A percentile compares a stretch with the other conserved stretches of the same genome.
Evolutionary conservation across 192 early-diverging fungal species (phyloP).

Genomic region (Physocladia obscura): DNA sequence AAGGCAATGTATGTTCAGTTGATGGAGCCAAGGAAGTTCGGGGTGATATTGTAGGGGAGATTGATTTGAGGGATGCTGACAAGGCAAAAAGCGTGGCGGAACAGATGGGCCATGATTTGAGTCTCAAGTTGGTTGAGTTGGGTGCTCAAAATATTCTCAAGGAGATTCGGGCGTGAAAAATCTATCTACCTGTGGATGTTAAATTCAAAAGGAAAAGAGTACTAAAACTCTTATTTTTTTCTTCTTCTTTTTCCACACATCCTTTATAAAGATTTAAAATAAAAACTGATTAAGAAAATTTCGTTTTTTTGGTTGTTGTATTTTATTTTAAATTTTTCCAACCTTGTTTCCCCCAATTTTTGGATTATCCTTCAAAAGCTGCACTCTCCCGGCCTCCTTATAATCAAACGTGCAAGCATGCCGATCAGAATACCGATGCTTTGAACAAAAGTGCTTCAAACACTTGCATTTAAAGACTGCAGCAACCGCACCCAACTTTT

Average conservation of each 20-base stretch:
- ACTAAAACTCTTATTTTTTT: not conserved
- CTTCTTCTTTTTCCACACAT: not conserved
- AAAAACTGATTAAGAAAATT: too few species aligned
- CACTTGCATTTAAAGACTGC: constrained; percentile 60
- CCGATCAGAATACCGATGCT: constrained; percentile 56
- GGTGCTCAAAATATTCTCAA: constrained; percentile 59
- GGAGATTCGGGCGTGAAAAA: constrained; percentile 36
- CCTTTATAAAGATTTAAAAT: too few species aligned
- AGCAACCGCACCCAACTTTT: constrained; percentile 51
- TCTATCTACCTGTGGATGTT: too few species aligned
- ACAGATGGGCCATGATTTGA: constrained; percentile 47
- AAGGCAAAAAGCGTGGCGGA: constrained; percentile 33
- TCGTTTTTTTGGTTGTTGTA: too few species aligned
- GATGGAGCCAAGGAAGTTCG: constrained; percentile 71
- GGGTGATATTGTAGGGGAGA: constrained; percentile 35
- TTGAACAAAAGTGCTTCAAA: constrained; percentile 47
- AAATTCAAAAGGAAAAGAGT: too few species aligned
- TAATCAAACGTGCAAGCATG: constrained; percentile 56
- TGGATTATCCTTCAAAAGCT: constrained; percentile 54
- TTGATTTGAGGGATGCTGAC: not conserved
- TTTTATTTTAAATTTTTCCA: constrained; percentile 45
- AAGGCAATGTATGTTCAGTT: constrained; percentile 70
- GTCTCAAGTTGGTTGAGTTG: constrained; percentile 42
- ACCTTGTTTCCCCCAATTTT: constrained; percentile 52
- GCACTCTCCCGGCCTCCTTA: constrained; percentile 39